Evolutionary conservation across 805 yeast genomes (phyloP).

Genomic region (Candida taoyuanica): DNA sequence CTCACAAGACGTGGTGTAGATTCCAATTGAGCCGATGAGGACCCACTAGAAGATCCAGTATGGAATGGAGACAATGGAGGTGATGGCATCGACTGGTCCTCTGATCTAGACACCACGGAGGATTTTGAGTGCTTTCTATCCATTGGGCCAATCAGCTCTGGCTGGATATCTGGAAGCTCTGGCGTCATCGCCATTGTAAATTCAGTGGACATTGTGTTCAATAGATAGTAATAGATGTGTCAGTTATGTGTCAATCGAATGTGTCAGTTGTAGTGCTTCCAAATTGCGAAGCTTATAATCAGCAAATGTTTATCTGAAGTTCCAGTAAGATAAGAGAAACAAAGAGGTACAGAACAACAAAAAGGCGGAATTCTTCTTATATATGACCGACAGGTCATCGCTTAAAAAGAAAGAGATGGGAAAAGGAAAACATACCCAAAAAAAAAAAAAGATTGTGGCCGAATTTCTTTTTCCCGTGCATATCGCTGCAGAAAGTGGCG

Average conservation of each 20-base stretch:
- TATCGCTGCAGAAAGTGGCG: slow-evolving; percentile 4
- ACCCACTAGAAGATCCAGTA: slow-evolving; percentile 1
- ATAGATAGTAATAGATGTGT: not conserved
- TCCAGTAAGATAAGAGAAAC: not conserved
- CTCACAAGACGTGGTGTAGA: slow-evolving; percentile 11
- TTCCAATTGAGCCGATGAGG: slow-evolving; percentile 7
- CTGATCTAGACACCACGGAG: slow-evolving; percentile 20
- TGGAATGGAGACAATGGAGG: slow-evolving; percentile 44
- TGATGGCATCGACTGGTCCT: slow-evolving; percentile 35
- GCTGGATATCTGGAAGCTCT: slow-evolving; percentile 16
- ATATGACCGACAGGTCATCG: slow-evolving; percentile 2
- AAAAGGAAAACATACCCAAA: slow-evolving; percentile 1
- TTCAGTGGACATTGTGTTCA: slow-evolving; percentile 15
- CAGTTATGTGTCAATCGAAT: not conserved
- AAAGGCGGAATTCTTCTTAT: slow-evolving; percentile 1
- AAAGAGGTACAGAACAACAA: not conserved
- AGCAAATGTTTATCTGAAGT: not conserved
- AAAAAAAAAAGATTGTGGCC: slow-evolving; percentile 1
- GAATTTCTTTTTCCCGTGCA: slow-evolving; percentile 9
- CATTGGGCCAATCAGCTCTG: slow-evolving; percentile 14
- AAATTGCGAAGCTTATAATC: too few species aligned
- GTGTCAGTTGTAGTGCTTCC: not conserved
- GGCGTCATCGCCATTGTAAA: slow-evolving; percentile 25
- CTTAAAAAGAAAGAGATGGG: slow-evolving; percentile 1
- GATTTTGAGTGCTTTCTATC: slow-evolving; percentile 26